phyloP scores from a whole-genome alignment of 768 basidiomycete genomes.

The Mycena vitilis region DNA sequence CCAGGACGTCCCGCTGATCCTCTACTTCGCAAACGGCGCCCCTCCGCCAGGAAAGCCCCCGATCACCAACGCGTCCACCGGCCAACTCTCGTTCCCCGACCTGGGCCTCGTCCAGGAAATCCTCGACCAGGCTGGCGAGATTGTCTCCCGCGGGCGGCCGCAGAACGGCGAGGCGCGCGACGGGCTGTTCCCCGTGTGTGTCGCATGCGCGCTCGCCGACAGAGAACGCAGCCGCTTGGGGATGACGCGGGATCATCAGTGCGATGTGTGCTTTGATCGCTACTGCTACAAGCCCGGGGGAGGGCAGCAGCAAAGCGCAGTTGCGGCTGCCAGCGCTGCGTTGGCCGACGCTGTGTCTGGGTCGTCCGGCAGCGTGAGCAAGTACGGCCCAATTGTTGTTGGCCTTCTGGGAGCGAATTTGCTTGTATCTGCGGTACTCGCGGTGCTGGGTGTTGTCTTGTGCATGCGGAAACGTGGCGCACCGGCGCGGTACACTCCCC shows the following conservation, averaged over 20 bases:
- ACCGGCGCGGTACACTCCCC: not conserved
- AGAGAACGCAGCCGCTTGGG: constrained; percentile 49
- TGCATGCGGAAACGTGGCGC: constrained; percentile 3
- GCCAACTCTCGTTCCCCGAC: constrained; percentile 50
- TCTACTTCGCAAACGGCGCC: constrained; percentile 69
- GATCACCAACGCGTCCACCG: constrained; percentile 57
- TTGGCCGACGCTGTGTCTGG: constrained; percentile 1
- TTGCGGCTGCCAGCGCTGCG: not conserved
- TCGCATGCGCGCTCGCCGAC: constrained; percentile 65
- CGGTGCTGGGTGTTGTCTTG: constrained; percentile 9
- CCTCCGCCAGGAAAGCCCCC: constrained; percentile 47
- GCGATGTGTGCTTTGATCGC: constrained; percentile 44
- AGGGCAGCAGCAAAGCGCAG: not conserved
- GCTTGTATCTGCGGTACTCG: constrained; percentile 3
- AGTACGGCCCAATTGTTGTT: constrained; percentile 22
- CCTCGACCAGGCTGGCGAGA: constrained; percentile 57
- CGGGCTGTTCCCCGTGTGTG: constrained; percentile 58
- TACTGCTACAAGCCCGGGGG: constrained; percentile 44
- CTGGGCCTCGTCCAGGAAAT: constrained; percentile 52
- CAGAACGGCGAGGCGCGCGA: constrained; percentile 43
- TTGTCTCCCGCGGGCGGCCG: constrained; percentile 56
- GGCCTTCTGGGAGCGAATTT: constrained; percentile 21
- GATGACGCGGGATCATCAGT: constrained; percentile 42
- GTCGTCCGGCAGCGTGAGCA: not conserved
- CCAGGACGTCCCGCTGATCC: constrained; percentile 56